Conservation (phyloP, 1,284 basidiomycete genomes). For the Naganishia liquefaciens region DNA sequence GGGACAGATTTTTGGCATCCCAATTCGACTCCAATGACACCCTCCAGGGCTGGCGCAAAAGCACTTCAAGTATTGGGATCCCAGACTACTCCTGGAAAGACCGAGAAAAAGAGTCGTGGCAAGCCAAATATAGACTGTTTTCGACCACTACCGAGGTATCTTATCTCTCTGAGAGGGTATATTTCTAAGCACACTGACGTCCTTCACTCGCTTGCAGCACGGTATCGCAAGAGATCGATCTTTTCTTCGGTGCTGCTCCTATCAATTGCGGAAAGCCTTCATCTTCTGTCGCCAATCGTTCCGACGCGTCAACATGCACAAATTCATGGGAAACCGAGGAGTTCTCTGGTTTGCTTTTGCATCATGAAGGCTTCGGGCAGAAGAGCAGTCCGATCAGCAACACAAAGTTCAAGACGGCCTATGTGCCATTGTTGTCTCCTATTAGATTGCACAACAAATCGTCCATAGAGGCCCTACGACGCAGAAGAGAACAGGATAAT, state of each 20-base stretch:
- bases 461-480: constrained; percentile 1
- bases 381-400: too few relatives aligned
- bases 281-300: not conserved
- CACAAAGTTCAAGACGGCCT: not conserved
- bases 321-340: not conserved
- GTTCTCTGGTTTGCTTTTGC: not conserved
- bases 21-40: constrained; percentile 23
- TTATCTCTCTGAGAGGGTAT: not conserved
- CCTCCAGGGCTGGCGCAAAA: constrained; percentile 31
- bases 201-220: not conserved
- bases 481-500: not conserved
- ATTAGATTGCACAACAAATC: constrained; percentile 1
- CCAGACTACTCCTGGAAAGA: not conserved
- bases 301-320: too few relatives aligned
- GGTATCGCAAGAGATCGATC: constrained; percentile 11
- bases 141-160: constrained; percentile 18
- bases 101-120: not conserved
- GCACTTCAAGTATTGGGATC: constrained; percentile 25
- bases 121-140: constrained; percentile 4
- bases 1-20: not conserved
- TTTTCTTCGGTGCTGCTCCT: constrained; percentile 12
- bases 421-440: not conserved
- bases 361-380: not conserved
- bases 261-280: not conserved
- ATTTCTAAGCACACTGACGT: too few relatives aligned